These are phyloP conservation scores for Pseudopithomyces chartarum DNA, from an alignment of 2,329 filamentous ascomycete genomes.

Conservation along the genomic window DNA sequence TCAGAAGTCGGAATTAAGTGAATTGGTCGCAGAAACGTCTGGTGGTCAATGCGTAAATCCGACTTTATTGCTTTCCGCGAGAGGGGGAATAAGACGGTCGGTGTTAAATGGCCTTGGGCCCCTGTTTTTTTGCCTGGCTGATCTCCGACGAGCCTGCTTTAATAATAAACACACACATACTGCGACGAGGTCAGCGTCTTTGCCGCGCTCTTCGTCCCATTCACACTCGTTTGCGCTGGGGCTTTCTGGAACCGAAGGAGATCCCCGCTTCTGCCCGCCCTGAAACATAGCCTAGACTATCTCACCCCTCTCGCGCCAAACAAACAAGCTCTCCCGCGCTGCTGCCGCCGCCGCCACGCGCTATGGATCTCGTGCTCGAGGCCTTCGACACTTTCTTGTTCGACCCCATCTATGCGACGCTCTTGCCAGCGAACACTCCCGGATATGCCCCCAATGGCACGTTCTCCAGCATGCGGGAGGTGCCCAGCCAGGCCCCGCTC, in stretches of 20 bases:
- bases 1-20: too few species aligned
- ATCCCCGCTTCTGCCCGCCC: not conserved
- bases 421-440: constrained; percentile 63
- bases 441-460: constrained; percentile 61
- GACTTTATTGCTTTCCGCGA: not conserved
- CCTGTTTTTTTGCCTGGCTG: not conserved
- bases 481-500: constrained; percentile 35
- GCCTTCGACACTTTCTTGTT: constrained; percentile 79
- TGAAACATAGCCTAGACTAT: not conserved
- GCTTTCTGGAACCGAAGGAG: not conserved
- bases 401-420: constrained; percentile 76
- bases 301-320: not conserved
- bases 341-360: constrained; percentile 32
- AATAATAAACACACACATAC: too few species aligned
- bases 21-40: too few species aligned
- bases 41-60: not conserved
- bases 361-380: constrained; percentile 93
- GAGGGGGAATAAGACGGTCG: not conserved
- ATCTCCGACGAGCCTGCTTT: not conserved
- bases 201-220: not conserved
- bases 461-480: constrained; percentile 55
- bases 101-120: not conserved
- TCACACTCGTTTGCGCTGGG: not conserved
- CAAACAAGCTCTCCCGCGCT: constrained; percentile 2
- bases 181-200: not conserved